Evolutionary conservation across 306 rosid genomes (phyloP).

Genomic region (Rubus idaeus): DNA sequence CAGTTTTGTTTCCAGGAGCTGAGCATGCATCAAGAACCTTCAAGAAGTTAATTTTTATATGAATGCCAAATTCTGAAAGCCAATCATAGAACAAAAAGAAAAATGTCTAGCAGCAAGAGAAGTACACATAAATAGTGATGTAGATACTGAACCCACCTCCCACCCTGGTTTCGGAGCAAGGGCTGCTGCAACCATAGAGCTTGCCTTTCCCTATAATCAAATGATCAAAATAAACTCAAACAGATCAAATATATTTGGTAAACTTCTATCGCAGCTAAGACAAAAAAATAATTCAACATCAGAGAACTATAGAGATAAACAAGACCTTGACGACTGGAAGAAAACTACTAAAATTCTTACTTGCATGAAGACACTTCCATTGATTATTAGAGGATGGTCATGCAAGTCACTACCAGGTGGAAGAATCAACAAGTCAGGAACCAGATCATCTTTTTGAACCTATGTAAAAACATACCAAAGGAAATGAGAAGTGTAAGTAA

Average conservation of each 20-base stretch:
- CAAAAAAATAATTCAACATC: not conserved
- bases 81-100: not conserved
- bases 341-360: constrained; percentile 43
- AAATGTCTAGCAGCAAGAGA: not conserved
- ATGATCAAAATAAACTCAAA: constrained; percentile 19
- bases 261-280: not conserved
- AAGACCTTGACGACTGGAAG: not conserved
- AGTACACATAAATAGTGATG: not conserved
- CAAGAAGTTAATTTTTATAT: constrained; percentile 29
- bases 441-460: constrained; percentile 75
- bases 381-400: constrained; percentile 67
- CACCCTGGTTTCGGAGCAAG: constrained; percentile 88
- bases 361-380: constrained; percentile 87
- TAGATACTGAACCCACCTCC: constrained; percentile 54
- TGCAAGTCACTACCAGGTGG: constrained; percentile 87
- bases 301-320: not conserved
- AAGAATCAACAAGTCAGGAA: constrained; percentile 79
- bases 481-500: not conserved
- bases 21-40: constrained; percentile 96
- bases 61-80: not conserved
- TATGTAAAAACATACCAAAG: constrained; percentile 25
- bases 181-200: constrained; percentile 94
- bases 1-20: constrained; percentile 96
- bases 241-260: constrained; percentile 7
- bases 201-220: constrained; percentile 78